phyloP scores from a whole-genome alignment of 768 basidiomycete species.

The Psilocybe subaeruginosa region DNA sequence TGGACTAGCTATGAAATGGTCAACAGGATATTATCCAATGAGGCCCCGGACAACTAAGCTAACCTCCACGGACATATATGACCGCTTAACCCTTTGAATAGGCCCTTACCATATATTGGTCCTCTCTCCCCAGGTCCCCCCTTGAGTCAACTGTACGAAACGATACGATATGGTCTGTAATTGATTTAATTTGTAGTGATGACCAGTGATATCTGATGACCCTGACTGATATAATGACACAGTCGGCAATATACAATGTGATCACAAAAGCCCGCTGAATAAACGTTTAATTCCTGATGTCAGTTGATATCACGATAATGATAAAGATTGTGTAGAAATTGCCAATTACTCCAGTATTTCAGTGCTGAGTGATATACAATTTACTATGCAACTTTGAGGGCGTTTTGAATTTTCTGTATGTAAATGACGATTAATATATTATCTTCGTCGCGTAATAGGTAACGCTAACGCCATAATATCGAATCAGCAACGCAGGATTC shows the following conservation, averaged over 20 bases:
- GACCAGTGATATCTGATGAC: neutral
- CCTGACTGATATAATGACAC: neutral
- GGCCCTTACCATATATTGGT: no score
- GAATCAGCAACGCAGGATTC: neutral
- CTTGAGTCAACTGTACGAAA: no score
- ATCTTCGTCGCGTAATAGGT: neutral
- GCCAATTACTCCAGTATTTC: neutral
- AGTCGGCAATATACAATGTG: neutral
- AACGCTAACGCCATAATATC: neutral
- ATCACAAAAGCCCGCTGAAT: neutral
- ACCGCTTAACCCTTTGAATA: no score
- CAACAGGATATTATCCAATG: no score
- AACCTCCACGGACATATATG: no score
- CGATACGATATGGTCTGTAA: no score
- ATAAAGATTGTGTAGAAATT: neutral
- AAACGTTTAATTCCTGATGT: neutral
- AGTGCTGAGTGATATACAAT: no score
- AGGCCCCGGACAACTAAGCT: no score
- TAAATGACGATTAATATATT: neutral
- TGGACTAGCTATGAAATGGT: no score
- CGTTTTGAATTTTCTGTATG: neutral
- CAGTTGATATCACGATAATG: neutral
- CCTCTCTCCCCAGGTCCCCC: no score
- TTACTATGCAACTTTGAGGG: no score
- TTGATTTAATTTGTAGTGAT: neutral